These are phyloP conservation scores for Agroathelia rolfsii DNA, from an alignment of 1,284 basidiomycete species.

Conservation along the genomic window DNA sequence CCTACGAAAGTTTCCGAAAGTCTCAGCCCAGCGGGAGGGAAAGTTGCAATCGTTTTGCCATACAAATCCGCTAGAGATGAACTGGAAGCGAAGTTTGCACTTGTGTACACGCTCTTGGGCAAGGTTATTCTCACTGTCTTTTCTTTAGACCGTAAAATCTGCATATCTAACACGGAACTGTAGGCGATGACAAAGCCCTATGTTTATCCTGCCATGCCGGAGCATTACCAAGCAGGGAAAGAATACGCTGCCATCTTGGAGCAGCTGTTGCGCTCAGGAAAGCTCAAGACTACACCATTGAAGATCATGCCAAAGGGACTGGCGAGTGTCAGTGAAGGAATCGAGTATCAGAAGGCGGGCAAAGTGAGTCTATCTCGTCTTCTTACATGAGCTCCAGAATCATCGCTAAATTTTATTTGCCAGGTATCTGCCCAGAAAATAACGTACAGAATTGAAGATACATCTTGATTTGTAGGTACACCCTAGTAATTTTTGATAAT, in stretches of 20 bases:
- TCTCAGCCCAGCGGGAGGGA: slow-evolving; percentile 18
- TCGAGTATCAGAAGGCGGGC: slow-evolving; percentile 14
- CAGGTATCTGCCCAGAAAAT: too few species aligned
- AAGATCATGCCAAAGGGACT: slow-evolving; percentile 15
- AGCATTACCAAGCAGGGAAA: slow-evolving; percentile 13
- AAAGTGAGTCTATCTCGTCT: too few species aligned
- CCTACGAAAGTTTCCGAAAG: slow-evolving; percentile 15
- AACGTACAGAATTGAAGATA: too few species aligned
- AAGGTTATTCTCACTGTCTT: too few species aligned
- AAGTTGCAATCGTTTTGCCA: slow-evolving; percentile 15
- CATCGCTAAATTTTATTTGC: too few species aligned
- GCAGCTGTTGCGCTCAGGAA: slow-evolving; percentile 9
- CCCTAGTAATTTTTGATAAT: too few species aligned
- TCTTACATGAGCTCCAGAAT: too few species aligned
- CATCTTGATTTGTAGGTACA: too few species aligned
- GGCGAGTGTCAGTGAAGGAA: slow-evolving; percentile 12
- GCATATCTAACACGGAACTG: too few species aligned
- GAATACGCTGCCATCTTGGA: slow-evolving; percentile 9
- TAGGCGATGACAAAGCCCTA: too few species aligned
- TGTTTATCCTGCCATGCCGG: too few species aligned
- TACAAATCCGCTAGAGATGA: slow-evolving; percentile 13
- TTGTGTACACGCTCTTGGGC: slow-evolving; percentile 19
- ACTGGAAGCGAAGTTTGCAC: slow-evolving; percentile 16
- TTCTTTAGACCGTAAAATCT: too few species aligned
- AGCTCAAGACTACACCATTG: slow-evolving; percentile 12